Evolutionary conservation across 2,329 filamentous ascomycete species (phyloP).

Genomic region (Trichoderma aggressivum): DNA sequence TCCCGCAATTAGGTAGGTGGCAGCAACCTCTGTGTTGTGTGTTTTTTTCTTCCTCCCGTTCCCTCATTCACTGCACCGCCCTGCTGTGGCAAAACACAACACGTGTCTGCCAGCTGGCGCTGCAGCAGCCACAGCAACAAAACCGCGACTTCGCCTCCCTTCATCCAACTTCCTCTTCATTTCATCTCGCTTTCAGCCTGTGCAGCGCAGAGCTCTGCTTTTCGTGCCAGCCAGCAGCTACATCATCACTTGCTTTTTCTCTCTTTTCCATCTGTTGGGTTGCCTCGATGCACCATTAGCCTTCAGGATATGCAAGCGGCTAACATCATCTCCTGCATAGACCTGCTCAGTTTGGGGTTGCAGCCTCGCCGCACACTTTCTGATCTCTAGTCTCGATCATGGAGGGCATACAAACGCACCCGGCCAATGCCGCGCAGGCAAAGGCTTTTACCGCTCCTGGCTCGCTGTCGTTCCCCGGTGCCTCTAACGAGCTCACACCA

Average conservation of each 20-base stretch:
- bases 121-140: constrained; percentile 15
- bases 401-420: constrained; percentile 90
- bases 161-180: constrained; percentile 23
- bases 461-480: constrained; percentile 87
- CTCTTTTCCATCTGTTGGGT: neutral
- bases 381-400: constrained; percentile 51
- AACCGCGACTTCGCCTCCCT: constrained; percentile 26
- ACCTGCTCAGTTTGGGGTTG: constrained; percentile 31
- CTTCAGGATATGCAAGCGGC: constrained; percentile 21
- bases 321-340: constrained; percentile 29
- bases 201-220: neutral
- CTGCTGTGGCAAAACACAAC: constrained; percentile 10
- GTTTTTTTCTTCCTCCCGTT: neutral
- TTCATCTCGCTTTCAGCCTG: constrained; percentile 23
- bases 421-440: constrained; percentile 85
- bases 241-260: neutral
- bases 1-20: constrained; percentile 67
- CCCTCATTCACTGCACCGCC: constrained; percentile 22
- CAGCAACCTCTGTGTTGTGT: constrained; percentile 3
- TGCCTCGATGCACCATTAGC: neutral
- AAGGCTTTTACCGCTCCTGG: constrained; percentile 92
- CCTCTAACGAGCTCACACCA: constrained; percentile 76
- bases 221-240: neutral
- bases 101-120: constrained; percentile 9
- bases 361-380: constrained; percentile 17